Percentiles rank a stretch among this genome's conserved stretches.
phyloP scores from a whole-genome alignment of 176 grass and related monocot species.

The Musa schizocarpa region DNA sequence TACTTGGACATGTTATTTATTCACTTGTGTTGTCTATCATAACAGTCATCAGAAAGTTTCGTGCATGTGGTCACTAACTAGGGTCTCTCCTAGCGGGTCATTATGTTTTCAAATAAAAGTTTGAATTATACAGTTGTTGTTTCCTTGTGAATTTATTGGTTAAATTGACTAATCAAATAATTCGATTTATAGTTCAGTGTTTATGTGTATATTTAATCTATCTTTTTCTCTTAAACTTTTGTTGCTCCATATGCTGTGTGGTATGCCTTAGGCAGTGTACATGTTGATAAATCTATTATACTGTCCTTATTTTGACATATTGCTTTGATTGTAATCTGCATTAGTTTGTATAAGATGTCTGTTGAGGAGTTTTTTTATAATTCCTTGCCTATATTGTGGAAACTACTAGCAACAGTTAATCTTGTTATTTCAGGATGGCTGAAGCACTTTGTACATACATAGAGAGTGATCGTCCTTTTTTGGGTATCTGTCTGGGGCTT shows the following conservation, averaged over 20 bases:
- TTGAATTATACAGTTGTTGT: not conserved
- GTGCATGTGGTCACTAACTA: too few species aligned
- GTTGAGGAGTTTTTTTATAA: not conserved
- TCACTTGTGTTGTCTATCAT: too few species aligned
- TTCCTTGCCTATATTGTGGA: not conserved
- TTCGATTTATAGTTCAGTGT: not conserved
- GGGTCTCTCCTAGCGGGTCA: too few species aligned
- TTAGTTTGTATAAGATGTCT: not conserved
- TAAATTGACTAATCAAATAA: not conserved
- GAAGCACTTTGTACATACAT: constrained; percentile 72
- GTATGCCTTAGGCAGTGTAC: too few species aligned
- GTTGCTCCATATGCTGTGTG: too few species aligned
- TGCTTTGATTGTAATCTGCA: not conserved
- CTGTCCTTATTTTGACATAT: not conserved
- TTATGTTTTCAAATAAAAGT: not conserved
- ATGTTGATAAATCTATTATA: too few species aligned
- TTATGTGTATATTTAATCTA: not conserved
- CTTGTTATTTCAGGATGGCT: constrained; percentile 37
- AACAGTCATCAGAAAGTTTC: too few species aligned
- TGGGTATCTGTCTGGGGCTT: constrained; percentile 94
- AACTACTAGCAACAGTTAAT: not conserved
- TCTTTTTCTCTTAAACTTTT: not conserved
- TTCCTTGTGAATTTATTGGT: not conserved
- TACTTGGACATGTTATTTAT: too few species aligned
- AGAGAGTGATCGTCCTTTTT: constrained; percentile 71